These are phyloP conservation scores for Murraya paniculata DNA, from an alignment of 345 rosid genomes.

Conservation along the genomic window DNA sequence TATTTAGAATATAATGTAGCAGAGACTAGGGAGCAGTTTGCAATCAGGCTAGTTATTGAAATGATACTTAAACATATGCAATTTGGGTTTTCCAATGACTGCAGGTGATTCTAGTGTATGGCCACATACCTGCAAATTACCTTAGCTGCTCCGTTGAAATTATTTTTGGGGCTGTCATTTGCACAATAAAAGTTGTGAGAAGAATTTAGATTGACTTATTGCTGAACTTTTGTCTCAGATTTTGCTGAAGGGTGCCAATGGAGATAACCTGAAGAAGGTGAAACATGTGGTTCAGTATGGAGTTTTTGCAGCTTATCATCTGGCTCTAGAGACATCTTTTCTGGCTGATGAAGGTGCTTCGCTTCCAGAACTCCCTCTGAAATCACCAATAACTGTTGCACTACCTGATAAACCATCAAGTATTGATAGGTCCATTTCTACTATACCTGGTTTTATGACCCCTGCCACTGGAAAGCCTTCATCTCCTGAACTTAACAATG, in stretches of 20 bases:
- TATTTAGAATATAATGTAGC: slow-evolving; percentile 10
- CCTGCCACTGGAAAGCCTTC: slow-evolving; percentile 40
- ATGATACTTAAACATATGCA: not conserved
- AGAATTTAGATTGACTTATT: slow-evolving; percentile 19
- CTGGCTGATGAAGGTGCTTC: slow-evolving; percentile 98
- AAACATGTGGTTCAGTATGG: slow-evolving; percentile 98
- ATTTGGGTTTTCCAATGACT: not conserved
- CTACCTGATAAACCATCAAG: slow-evolving; percentile 75
- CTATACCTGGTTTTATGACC: slow-evolving; percentile 70
- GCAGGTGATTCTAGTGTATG: not conserved
- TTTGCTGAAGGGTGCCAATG: slow-evolving; percentile 87
- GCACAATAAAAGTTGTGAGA: not conserved
- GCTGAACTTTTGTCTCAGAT: slow-evolving; percentile 51
- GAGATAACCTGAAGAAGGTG: slow-evolving; percentile 87
- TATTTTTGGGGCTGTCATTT: not conserved
- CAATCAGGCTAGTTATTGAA: not conserved
- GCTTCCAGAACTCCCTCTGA: slow-evolving; percentile 84
- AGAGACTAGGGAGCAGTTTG: slow-evolving; percentile 9
- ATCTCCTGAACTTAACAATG: slow-evolving; percentile 36
- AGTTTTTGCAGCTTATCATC: slow-evolving; percentile 97
- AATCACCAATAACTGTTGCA: slow-evolving; percentile 80
- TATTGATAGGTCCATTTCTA: slow-evolving; percentile 81
- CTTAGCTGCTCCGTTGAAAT: not conserved
- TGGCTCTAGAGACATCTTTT: slow-evolving; percentile 96
- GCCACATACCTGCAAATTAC: not conserved